These are phyloP conservation scores for Microcyclospora tardicrescens DNA, from an alignment of 2,329 filamentous ascomycete species.

Conservation along the genomic window DNA sequence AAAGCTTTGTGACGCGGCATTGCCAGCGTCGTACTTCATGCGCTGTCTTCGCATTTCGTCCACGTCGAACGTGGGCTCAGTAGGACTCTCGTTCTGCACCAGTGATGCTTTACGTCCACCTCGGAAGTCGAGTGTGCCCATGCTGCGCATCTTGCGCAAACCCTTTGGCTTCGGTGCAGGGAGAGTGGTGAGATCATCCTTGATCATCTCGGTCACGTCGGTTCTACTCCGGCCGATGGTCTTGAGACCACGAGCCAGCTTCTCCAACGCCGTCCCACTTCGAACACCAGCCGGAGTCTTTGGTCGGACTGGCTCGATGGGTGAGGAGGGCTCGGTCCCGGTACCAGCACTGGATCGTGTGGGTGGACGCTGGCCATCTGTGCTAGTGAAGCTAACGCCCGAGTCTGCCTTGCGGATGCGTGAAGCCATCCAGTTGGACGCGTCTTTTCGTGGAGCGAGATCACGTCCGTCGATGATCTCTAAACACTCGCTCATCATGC, in stretches of 20 bases:
- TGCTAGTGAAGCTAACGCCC: conserved; percentile 45
- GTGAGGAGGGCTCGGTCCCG: conserved; percentile 10
- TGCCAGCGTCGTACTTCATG: conserved; percentile 33
- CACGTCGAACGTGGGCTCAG: conserved; percentile 33
- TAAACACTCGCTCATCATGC: conserved; percentile 47
- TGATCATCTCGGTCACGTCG: conserved; percentile 37
- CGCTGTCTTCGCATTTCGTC: conserved; percentile 37
- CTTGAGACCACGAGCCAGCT: conserved; percentile 45
- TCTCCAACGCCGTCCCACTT: conserved; percentile 42
- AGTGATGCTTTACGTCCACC: conserved; percentile 6
- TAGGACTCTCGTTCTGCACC: conserved; percentile 15
- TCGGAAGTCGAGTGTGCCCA: conserved; percentile 20
- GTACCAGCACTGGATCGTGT: conserved; percentile 8
- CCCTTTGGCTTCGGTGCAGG: conserved; percentile 11
- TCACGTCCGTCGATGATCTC: conserved; percentile 34
- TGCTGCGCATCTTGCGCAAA: conserved; percentile 25
- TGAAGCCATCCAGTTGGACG: conserved; percentile 11
- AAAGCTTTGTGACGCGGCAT: too few relatives aligned
- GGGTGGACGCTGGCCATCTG: conserved; percentile 8
- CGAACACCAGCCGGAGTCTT: conserved; percentile 24
- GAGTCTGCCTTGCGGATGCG: conserved; percentile 48
- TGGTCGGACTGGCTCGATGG: conserved; percentile 13
- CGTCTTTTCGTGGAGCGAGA: conserved; percentile 14
- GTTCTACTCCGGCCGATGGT: conserved; percentile 43
- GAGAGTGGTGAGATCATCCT: conserved; percentile 4